A percentile compares a stretch with the other conserved stretches of the same genome.
Evolutionary conservation across 169 alveolate species (phyloP).

Genomic region (Perkinsus olseni): DNA sequence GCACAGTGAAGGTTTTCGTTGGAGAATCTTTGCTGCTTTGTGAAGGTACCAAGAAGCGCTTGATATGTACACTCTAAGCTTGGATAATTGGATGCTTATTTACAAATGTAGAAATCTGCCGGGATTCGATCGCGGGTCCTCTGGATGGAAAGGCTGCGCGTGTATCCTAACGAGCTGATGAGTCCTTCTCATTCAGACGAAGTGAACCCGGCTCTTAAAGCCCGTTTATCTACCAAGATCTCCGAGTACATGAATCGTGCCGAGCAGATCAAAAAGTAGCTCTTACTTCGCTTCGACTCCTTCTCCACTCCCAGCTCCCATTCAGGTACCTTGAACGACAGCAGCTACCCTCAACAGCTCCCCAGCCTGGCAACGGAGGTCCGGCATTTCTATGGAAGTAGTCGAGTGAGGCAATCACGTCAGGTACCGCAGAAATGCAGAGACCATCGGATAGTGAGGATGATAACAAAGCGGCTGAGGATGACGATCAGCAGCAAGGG

Average conservation of each 20-base stretch:
- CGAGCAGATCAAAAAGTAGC: conserved; percentile 30
- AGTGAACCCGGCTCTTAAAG: conserved; percentile 26
- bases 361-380: neutral
- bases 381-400: neutral
- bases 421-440: neutral
- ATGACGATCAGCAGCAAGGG: neutral
- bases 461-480: neutral
- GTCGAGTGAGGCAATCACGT: too few species aligned
- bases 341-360: neutral
- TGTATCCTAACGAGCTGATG: neutral
- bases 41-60: conserved; percentile 27
- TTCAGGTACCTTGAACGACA: neutral
- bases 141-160: neutral
- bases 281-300: neutral
- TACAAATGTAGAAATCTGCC: conserved; percentile 19
- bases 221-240: conserved; percentile 27
- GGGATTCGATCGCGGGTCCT: neutral
- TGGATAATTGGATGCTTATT: conserved; percentile 33
- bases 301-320: neutral
- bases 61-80: conserved; percentile 38
- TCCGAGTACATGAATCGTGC: conserved; percentile 39
- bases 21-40: too few species aligned
- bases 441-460: neutral
- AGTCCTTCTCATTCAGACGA: conserved; percentile 10
- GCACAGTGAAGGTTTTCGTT: neutral